Conservation (phyloP, 345 rosid genomes). For the Noccaea bulbosa region DNA sequence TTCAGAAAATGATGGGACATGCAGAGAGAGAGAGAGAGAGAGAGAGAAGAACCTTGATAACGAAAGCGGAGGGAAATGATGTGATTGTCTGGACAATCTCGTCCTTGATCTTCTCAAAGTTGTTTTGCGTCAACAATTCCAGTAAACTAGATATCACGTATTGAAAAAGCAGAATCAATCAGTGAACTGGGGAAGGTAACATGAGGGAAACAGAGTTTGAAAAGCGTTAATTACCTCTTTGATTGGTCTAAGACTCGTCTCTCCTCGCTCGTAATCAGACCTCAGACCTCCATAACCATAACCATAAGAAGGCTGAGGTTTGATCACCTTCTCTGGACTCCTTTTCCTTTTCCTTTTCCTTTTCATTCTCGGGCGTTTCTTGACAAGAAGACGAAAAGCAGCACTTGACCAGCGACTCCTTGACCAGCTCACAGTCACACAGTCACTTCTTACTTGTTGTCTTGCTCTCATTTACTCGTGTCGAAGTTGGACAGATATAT, state of each 20-base stretch:
- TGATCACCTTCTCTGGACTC: too few relatives aligned
- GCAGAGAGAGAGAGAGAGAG: neutral
- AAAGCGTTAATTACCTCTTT: neutral
- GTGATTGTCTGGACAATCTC: constrained; percentile 34
- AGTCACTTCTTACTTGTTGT: too few relatives aligned
- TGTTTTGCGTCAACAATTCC: constrained; percentile 28
- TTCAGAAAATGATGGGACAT: neutral
- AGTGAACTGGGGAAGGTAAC: too few relatives aligned
- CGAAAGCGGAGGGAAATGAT: constrained; percentile 15
- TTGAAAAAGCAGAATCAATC: neutral
- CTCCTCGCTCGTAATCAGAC: neutral
- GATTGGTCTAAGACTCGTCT: neutral
- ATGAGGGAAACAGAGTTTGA: neutral
- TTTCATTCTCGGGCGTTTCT: too few relatives aligned
- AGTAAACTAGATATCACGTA: constrained; percentile 8
- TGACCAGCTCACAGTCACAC: too few relatives aligned
- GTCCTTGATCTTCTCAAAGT: constrained; percentile 37
- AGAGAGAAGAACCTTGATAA: constrained; percentile 5
- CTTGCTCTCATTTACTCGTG: too few relatives aligned
- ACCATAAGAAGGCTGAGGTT: too few relatives aligned
- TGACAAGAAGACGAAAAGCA: too few relatives aligned
- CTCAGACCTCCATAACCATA: too few relatives aligned
- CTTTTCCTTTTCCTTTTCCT: too few relatives aligned
- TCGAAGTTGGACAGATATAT: too few relatives aligned
- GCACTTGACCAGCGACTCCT: too few relatives aligned